These are phyloP conservation scores for Protomyces macrosporus DNA, from an alignment of 1,139 yeast genomes.

Conservation along the genomic window DNA sequence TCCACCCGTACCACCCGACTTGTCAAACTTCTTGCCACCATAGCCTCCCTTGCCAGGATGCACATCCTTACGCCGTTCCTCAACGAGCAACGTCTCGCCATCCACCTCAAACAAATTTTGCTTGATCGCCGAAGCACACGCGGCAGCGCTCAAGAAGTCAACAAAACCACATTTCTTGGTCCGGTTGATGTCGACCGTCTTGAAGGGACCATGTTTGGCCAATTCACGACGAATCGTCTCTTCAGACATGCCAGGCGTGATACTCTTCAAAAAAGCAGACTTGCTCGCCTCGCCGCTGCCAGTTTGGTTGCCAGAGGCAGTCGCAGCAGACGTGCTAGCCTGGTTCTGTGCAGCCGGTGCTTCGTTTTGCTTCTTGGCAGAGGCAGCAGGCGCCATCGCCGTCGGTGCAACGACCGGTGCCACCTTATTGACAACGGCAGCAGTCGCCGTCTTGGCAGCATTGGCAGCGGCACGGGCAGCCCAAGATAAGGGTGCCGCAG, in stretches of 20 bases:
- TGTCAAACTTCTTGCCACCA: background rate
- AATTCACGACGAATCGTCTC: slow-evolving; percentile 37
- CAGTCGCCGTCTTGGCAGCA: slow-evolving; percentile 17
- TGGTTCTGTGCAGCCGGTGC: slow-evolving; percentile 1
- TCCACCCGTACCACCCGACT: background rate
- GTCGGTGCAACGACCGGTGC: slow-evolving; percentile 26
- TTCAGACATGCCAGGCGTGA: slow-evolving; percentile 36
- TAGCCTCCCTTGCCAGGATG: slow-evolving; percentile 16
- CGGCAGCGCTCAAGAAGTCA: slow-evolving; percentile 39
- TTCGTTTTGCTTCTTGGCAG: slow-evolving; percentile 1
- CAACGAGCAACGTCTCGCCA: slow-evolving; percentile 16
- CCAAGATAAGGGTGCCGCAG: slow-evolving; percentile 24
- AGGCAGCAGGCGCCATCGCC: slow-evolving; percentile 9
- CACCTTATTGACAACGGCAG: slow-evolving; percentile 19
- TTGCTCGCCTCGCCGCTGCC: slow-evolving; percentile 25
- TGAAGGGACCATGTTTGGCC: slow-evolving; percentile 38
- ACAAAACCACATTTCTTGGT: slow-evolving; percentile 40
- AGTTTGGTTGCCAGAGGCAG: slow-evolving; percentile 17
- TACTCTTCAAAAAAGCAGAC: slow-evolving; percentile 42
- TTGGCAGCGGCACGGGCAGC: slow-evolving; percentile 27
- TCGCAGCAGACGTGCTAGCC: background rate
- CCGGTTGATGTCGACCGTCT: slow-evolving; percentile 40
- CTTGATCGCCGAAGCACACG: slow-evolving; percentile 38
- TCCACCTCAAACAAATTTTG: background rate
- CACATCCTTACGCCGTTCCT: slow-evolving; percentile 17